A percentile compares a stretch with the other conserved stretches of the same genome.
Evolutionary conservation across 345 rosid genomes (phyloP).

Genomic region (Excoecaria cochinchinensis): DNA sequence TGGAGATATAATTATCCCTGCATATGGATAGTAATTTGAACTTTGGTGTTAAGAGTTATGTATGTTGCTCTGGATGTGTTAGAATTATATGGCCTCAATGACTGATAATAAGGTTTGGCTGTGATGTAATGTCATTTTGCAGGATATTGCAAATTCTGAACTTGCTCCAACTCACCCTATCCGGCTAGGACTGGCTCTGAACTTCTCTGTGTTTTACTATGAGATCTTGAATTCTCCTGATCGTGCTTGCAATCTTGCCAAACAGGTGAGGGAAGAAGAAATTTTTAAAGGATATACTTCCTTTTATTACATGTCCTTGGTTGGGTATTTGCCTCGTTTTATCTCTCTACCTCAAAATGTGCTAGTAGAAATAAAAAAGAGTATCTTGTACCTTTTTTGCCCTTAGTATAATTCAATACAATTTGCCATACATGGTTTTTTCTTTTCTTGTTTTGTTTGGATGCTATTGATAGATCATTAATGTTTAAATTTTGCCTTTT

Average conservation of each 20-base stretch:
- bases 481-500: not conserved
- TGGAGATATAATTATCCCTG: not conserved
- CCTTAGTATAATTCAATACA: not conserved
- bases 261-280: conserved; percentile 42
- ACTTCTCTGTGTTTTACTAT: conserved; percentile 71
- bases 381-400: not conserved
- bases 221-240: conserved; percentile 71
- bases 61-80: not conserved
- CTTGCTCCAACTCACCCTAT: conserved; percentile 73
- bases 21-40: not conserved
- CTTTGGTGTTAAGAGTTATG: not conserved
- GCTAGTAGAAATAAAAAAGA: not conserved
- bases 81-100: not conserved
- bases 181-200: conserved; percentile 63
- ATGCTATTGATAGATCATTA: not conserved
- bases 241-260: conserved; percentile 71
- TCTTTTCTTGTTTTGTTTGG: not conserved
- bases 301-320: not conserved
- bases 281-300: not conserved
- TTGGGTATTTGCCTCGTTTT: not conserved
- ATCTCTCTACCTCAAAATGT: not conserved
- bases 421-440: not conserved
- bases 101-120: not conserved
- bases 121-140: conserved; percentile 7
- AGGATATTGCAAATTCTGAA: conserved; percentile 66